Evolutionary conservation across 345 rosid genomes (phyloP), one percentile per base, ranked within the genome.

Genomic region (Sonneratia alba): DNA sequence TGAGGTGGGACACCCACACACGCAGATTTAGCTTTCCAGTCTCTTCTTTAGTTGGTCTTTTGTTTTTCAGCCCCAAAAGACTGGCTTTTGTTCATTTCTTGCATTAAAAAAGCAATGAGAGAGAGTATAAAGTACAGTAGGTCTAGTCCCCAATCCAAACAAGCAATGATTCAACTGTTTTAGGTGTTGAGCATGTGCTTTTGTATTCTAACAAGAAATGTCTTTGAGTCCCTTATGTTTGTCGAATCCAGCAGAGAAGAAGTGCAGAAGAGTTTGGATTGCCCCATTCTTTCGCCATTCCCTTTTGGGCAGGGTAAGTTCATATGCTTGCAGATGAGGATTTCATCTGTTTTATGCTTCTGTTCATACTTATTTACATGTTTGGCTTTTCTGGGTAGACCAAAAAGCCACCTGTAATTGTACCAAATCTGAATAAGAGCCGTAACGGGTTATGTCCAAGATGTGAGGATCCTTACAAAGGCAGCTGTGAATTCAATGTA

Each of bases 1-100:
- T 34, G 43, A 53, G 24, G 71, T 55, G 76, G 75, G 75, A 27
- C 70, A 73, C 66, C 57, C 76, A 66, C 68, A 43, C 70, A 66
- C 67, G 76, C 76, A 38, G 36, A 66, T 32, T 16, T 59, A 53
- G 57, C 37, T 27, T 73, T 73, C 36, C 22, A 37, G 45, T 43
- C 55, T 53, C 16, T 53, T 65, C 55, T 67, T 67, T 53, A 57
- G 51, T 66, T 21, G 37, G 40, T 68, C 57, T 14, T 19, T 34
- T 67, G 27, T 36, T 72, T 63, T 11, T 19, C 34, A 51, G 22
- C 22, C 74, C 56, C 45, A 16, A 48, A 62, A 47, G 56, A 13
- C 43, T 66, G 27, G 68, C 68, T 62, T 61, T 71, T 24, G 51
- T 24, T 15, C 67, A 24, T 63, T 6, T 45, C 59, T 62, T 15